Evolutionary conservation across 1,284 basidiomycete genomes (phyloP).

Genomic region (Grifola frondosa): DNA sequence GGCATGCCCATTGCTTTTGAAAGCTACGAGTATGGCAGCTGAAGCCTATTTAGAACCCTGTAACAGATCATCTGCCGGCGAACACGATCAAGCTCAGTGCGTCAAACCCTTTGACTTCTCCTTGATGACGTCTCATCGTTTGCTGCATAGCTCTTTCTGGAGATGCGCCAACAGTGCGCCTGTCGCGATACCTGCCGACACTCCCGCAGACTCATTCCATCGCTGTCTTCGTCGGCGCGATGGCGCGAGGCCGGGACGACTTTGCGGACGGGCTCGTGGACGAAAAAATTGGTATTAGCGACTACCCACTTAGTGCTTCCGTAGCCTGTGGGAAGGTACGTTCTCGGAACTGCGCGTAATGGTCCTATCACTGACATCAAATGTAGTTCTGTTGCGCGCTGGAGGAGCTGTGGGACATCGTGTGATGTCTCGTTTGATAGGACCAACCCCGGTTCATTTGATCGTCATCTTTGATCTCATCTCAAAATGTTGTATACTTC

Average conservation of each 20-base stretch:
- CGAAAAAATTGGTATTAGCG: slow-evolving; percentile 95
- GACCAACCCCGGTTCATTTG: not conserved
- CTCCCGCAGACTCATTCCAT: slow-evolving; percentile 87
- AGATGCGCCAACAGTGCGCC: slow-evolving; percentile 82
- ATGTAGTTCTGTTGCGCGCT: slow-evolving; percentile 40
- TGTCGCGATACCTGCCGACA: slow-evolving; percentile 82
- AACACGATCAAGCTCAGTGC: slow-evolving; percentile 95
- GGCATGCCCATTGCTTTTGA: slow-evolving; percentile 25
- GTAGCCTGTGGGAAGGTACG: slow-evolving; percentile 95
- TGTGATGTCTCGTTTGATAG: slow-evolving; percentile 23
- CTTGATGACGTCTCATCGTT: slow-evolving; percentile 7
- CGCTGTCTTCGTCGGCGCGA: slow-evolving; percentile 96
- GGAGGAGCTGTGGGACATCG: slow-evolving; percentile 42
- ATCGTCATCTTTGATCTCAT: slow-evolving; percentile 6
- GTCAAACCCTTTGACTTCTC: slow-evolving; percentile 31
- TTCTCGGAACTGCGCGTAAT: slow-evolving; percentile 5
- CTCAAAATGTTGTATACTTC: slow-evolving; percentile 11
- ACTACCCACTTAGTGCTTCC: slow-evolving; percentile 92
- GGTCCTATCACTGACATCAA: slow-evolving; percentile 1
- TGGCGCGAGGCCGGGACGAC: slow-evolving; percentile 94
- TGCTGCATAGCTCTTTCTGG: slow-evolving; percentile 76
- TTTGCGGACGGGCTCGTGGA: slow-evolving; percentile 98
- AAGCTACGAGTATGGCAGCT: slow-evolving; percentile 5
- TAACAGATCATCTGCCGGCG: slow-evolving; percentile 92
- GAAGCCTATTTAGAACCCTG: slow-evolving; percentile 71